A percentile compares a stretch with the other conserved stretches of the same genome.
phyloP scores from a whole-genome alignment of 441 rosid species.

The Sinapis alba region DNA sequence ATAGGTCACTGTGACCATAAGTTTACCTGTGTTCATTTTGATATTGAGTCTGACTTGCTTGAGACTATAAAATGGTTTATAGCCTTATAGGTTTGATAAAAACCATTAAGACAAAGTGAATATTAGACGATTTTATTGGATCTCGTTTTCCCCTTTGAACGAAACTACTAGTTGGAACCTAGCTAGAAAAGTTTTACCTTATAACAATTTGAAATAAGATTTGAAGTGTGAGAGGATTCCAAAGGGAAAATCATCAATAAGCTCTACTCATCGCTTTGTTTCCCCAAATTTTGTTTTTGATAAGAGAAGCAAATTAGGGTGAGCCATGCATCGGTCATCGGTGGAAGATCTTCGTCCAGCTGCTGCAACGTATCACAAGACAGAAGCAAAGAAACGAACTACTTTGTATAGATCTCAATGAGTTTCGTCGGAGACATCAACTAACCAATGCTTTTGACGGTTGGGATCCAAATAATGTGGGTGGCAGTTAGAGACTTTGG shows the following conservation, averaged over 20 bases:
- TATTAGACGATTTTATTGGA: not conserved
- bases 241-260: not conserved
- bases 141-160: not conserved
- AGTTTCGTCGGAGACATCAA: constrained; percentile 2
- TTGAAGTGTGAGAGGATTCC: not conserved
- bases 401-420: not conserved
- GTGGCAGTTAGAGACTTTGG: constrained; percentile 10
- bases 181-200: not conserved
- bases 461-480: constrained; percentile 12
- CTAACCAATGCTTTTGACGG: constrained; percentile 13
- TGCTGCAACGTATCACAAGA: not conserved
- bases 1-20: not conserved
- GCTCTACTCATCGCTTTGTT: not conserved
- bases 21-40: not conserved
- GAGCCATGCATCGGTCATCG: not conserved
- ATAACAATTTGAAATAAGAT: not conserved
- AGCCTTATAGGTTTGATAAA: not conserved
- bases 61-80: not conserved
- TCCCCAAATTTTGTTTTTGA: not conserved
- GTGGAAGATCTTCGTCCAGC: not conserved
- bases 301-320: not conserved
- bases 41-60: not conserved
- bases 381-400: constrained; percentile 4
- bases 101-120: not conserved
- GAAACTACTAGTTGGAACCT: not conserved